Conservation (phyloP, 2,329 filamentous ascomycete species). For the Colletotrichum acutatum region DNA sequence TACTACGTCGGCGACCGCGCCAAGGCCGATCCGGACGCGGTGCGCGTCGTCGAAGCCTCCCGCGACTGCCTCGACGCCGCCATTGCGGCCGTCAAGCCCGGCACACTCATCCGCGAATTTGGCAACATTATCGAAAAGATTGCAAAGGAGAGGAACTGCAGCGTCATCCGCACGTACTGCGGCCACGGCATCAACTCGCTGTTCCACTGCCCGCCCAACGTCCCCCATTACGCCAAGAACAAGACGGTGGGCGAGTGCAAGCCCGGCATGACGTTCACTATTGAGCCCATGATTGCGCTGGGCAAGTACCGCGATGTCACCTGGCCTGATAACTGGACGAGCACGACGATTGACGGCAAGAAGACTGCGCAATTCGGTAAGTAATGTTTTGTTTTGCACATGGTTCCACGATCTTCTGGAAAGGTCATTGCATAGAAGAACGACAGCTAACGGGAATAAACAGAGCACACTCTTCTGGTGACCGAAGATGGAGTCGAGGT, state of each 20-base stretch:
- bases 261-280: constrained; percentile 98
- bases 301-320: constrained; percentile 93
- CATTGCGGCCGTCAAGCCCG: constrained; percentile 92
- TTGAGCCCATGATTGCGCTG: constrained; percentile 97
- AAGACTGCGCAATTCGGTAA: constrained; percentile 91
- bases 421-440: constrained; percentile 46
- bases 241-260: constrained; percentile 96
- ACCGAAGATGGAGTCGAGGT: constrained; percentile 87
- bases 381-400: constrained; percentile 39
- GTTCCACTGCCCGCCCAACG: constrained; percentile 93
- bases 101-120: constrained; percentile 90
- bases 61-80: constrained; percentile 91
- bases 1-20: constrained; percentile 97
- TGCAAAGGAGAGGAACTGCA: constrained; percentile 86
- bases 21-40: constrained; percentile 83
- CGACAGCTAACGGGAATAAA: constrained; percentile 37
- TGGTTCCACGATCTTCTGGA: neutral
- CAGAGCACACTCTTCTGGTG: constrained; percentile 85
- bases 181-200: constrained; percentile 94
- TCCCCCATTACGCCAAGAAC: constrained; percentile 98
- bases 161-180: constrained; percentile 94
- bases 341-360: constrained; percentile 89
- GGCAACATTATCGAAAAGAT: constrained; percentile 96
- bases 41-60: constrained; percentile 90
- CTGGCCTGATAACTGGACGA: constrained; percentile 99